phyloP scores from a whole-genome alignment of 1,139 yeast species.

The Lodderomyces theae region DNA sequence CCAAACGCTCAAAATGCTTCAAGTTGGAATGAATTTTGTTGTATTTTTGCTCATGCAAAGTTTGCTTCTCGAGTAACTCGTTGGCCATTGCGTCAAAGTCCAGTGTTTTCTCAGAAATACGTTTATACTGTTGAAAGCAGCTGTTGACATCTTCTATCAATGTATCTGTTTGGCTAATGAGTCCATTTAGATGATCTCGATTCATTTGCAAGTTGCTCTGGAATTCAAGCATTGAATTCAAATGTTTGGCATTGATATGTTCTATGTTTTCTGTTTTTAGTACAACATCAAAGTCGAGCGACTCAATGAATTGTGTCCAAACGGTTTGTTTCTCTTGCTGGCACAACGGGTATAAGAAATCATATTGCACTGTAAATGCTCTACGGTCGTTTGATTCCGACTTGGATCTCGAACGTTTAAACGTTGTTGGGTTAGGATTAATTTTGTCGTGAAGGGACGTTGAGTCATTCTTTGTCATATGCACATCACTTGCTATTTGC shows the following conservation, averaged over 20 bases:
- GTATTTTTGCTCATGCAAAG: slow-evolving; percentile 41
- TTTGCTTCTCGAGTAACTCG: slow-evolving; percentile 50
- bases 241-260: slow-evolving; percentile 28
- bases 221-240: slow-evolving; percentile 37
- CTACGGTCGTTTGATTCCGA: slow-evolving; percentile 13
- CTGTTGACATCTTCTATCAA: slow-evolving; percentile 42
- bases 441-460: slow-evolving; percentile 11
- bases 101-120: slow-evolving; percentile 57
- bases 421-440: slow-evolving; percentile 6
- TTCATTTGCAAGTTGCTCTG: slow-evolving; percentile 38
- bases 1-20: slow-evolving; percentile 65
- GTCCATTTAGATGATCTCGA: slow-evolving; percentile 28
- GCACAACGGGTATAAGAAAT: slow-evolving; percentile 1
- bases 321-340: slow-evolving; percentile 13
- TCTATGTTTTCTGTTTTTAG: slow-evolving; percentile 33
- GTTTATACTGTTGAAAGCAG: slow-evolving; percentile 49
- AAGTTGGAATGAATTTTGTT: slow-evolving; percentile 53
- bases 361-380: neutral
- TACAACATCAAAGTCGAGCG: slow-evolving; percentile 38
- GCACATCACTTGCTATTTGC: slow-evolving; percentile 40
- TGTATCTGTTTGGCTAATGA: slow-evolving; percentile 40
- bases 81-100: slow-evolving; percentile 64
- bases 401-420: slow-evolving; percentile 18
- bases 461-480: slow-evolving; percentile 23
- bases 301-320: slow-evolving; percentile 31